Percentiles rank a stretch among this genome's conserved stretches.
Conservation (phyloP, 1,284 basidiomycete genomes). For the Melampsora larici-populina region DNA sequence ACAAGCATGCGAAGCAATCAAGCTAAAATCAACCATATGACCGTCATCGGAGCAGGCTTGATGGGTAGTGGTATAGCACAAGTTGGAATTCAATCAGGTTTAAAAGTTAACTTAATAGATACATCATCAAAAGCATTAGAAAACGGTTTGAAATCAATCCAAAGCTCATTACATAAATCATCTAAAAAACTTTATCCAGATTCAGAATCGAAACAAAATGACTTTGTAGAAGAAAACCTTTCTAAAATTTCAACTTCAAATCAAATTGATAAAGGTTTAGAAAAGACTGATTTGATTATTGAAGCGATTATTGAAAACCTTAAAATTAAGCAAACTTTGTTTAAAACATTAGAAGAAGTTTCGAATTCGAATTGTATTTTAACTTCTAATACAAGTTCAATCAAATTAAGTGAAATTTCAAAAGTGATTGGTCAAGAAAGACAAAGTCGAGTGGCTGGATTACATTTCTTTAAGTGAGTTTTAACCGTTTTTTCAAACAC, state of each 20-base stretch:
- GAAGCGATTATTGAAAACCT: constrained; percentile 63
- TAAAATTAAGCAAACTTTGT: constrained; percentile 61
- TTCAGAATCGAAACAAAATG: constrained; percentile 49
- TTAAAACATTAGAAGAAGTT: constrained; percentile 58
- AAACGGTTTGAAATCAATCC: constrained; percentile 60
- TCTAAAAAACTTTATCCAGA: constrained; percentile 58
- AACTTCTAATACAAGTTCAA: constrained; percentile 61
- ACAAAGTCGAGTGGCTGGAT: constrained; percentile 57
- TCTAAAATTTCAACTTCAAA: constrained; percentile 59
- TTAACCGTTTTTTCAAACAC: background rate
- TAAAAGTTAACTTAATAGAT: constrained; percentile 55
- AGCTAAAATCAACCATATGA: constrained; percentile 52
- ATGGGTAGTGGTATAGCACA: constrained; percentile 61
- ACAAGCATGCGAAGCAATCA: too few species aligned
- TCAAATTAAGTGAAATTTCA: constrained; percentile 60
- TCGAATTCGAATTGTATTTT: constrained; percentile 59
- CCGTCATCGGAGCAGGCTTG: constrained; percentile 58
- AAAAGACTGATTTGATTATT: constrained; percentile 59
- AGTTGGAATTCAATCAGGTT: constrained; percentile 55
- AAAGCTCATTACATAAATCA: constrained; percentile 59
- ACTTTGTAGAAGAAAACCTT: constrained; percentile 55
- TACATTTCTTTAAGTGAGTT: constrained; percentile 60
- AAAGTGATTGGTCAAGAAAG: constrained; percentile 53
- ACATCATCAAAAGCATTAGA: constrained; percentile 55
- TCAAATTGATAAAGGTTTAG: constrained; percentile 58